Evolutionary conservation across 2,329 filamentous ascomycete genomes (phyloP).

Genomic region (Colletotrichum tropicicola): DNA sequence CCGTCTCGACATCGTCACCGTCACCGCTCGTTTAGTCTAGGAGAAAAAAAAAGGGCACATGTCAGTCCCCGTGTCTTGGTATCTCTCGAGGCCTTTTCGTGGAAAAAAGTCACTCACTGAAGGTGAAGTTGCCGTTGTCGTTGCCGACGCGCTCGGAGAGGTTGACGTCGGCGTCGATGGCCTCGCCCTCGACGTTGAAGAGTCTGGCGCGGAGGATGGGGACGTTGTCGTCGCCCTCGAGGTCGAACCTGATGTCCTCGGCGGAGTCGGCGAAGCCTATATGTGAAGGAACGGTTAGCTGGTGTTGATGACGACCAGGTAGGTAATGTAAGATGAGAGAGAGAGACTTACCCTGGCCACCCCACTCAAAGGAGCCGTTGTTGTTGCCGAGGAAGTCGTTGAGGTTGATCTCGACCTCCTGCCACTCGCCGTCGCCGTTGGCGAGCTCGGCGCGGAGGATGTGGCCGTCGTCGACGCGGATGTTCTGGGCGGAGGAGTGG

Average conservation of each 20-base stretch:
- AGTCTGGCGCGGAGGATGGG: conserved; percentile 63
- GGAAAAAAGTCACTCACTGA: conserved; percentile 23
- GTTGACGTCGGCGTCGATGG: conserved; percentile 57
- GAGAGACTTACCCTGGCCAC: conserved; percentile 38
- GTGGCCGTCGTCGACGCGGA: conserved; percentile 59
- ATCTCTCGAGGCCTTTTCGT: not conserved
- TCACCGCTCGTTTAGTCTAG: not conserved
- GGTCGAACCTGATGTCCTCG: conserved; percentile 52
- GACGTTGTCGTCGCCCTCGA: conserved; percentile 59
- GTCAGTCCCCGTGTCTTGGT: not conserved
- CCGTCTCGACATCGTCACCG: not conserved
- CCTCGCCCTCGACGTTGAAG: conserved; percentile 50
- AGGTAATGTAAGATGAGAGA: not conserved
- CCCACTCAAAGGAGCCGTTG: conserved; percentile 58
- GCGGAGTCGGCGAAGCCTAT: conserved; percentile 57
- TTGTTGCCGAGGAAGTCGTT: conserved; percentile 61
- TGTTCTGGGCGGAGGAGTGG: conserved; percentile 54
- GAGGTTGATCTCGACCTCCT: conserved; percentile 57
- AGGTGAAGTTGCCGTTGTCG: conserved; percentile 55
- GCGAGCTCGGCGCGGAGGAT: conserved; percentile 54
- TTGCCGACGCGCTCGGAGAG: conserved; percentile 64
- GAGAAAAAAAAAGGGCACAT: too few relatives aligned
- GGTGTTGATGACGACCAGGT: not conserved
- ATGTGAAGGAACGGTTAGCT: too few relatives aligned
- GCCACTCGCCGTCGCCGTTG: conserved; percentile 50